Evolutionary conservation across 345 rosid genomes (phyloP).

Genomic region (Citrus australasica): DNA sequence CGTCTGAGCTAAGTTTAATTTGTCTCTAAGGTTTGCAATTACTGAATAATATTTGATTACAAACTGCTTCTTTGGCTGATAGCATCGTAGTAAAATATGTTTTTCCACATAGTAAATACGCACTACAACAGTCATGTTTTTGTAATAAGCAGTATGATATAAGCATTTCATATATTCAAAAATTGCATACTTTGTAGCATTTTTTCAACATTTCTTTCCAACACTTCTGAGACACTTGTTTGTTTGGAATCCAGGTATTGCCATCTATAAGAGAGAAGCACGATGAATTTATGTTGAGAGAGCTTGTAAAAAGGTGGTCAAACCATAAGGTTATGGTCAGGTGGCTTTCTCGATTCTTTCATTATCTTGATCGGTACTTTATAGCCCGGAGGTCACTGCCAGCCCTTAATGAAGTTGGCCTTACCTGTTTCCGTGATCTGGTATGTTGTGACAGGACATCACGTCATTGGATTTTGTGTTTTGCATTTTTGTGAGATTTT

Average conservation of each 20-base stretch:
- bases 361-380: slow-evolving; percentile 57
- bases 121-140: neutral
- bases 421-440: slow-evolving; percentile 58
- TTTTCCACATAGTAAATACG: neutral
- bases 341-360: slow-evolving; percentile 56
- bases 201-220: neutral
- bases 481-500: neutral
- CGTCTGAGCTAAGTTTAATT: neutral
- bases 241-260: slow-evolving; percentile 34
- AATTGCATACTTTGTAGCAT: neutral
- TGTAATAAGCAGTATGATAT: neutral
- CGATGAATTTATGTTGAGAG: slow-evolving; percentile 59
- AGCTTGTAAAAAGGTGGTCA: slow-evolving; percentile 55
- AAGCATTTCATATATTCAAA: neutral
- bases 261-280: slow-evolving; percentile 55
- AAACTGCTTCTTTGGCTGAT: neutral
- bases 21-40: neutral
- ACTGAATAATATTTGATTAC: neutral
- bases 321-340: slow-evolving; percentile 57
- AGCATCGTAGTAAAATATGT: neutral
- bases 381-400: slow-evolving; percentile 45
- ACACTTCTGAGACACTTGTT: neutral
- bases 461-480: neutral
- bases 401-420: slow-evolving; percentile 47
- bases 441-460: slow-evolving; percentile 22